Conservation (phyloP, 169 alveolate species). For the Neospora caninum region DNA sequence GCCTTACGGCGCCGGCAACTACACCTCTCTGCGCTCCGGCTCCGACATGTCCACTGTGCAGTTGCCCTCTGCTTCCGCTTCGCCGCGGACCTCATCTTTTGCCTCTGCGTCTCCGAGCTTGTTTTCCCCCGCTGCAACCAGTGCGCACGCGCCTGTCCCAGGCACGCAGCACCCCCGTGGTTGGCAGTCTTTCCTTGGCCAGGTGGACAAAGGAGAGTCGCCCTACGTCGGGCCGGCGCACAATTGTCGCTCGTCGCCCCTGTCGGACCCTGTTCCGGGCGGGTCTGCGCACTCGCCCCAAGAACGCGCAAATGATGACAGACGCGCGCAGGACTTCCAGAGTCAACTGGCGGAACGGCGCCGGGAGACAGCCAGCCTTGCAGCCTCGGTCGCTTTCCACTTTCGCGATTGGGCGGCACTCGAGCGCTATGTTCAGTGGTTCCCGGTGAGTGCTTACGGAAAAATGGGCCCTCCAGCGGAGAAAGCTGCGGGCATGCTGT, state of each 20-base stretch:
- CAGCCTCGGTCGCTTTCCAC: slow-evolving; percentile 51
- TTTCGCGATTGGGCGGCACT: slow-evolving; percentile 38
- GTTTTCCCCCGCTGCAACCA: not conserved
- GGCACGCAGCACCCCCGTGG: not conserved
- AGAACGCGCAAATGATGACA: not conserved
- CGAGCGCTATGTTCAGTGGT: slow-evolving; percentile 27
- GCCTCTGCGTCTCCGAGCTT: not conserved
- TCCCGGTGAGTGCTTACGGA: not conserved
- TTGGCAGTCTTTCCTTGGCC: not conserved
- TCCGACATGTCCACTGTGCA: not conserved
- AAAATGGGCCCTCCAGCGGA: not conserved
- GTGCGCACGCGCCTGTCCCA: not conserved
- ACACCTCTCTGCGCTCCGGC: not conserved
- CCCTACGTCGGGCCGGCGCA: not conserved
- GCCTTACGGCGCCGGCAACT: not conserved
- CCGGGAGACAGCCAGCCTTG: slow-evolving; percentile 41
- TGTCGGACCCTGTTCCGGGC: not conserved
- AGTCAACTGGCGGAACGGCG: not conserved
- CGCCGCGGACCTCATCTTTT: not conserved
- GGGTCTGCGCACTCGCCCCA: not conserved
- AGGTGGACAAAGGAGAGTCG: no score
- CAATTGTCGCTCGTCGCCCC: not conserved
- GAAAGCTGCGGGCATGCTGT: not conserved
- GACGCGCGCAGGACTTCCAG: not conserved
- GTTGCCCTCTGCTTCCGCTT: not conserved